Evolutionary conservation across 2,329 filamentous ascomycete genomes (phyloP).

Genomic region (Dactylellina cionopaga): DNA sequence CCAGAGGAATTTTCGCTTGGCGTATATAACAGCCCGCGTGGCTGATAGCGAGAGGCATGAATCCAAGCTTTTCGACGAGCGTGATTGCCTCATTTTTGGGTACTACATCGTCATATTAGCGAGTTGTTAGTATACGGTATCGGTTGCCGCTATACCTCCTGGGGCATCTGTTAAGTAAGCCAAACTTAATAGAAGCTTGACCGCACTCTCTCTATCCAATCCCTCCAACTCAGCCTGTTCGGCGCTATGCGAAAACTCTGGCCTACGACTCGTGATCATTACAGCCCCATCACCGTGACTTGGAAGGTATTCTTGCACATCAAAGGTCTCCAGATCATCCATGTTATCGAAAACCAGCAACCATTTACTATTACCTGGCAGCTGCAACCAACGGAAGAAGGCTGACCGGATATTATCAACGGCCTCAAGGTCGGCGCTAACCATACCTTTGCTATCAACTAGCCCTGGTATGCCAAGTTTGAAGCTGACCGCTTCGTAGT

Average conservation of each 20-base stretch:
- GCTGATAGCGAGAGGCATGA: too few relatives aligned
- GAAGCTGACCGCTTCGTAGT: background rate
- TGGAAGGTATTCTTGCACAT: background rate
- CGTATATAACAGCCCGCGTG: too few relatives aligned
- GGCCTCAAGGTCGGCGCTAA: too few relatives aligned
- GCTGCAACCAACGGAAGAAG: too few relatives aligned
- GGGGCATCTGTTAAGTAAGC: background rate
- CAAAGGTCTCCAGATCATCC: conserved; percentile 1
- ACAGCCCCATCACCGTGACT: background rate
- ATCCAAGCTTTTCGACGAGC: too few relatives aligned
- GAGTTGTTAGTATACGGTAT: background rate
- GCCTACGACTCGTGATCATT: background rate
- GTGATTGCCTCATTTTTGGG: too few relatives aligned
- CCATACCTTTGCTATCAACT: background rate
- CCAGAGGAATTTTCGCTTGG: too few relatives aligned
- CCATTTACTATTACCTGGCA: background rate
- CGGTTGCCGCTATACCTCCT: background rate
- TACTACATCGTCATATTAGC: background rate
- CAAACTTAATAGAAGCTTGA: too few relatives aligned
- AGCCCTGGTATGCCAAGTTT: background rate
- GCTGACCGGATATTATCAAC: too few relatives aligned
- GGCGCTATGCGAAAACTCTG: background rate
- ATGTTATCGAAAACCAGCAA: background rate
- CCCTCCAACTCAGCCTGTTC: background rate
- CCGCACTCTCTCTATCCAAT: too few relatives aligned